Evolutionary conservation across 345 rosid species (phyloP).

Genomic region (Theobroma cacao): DNA sequence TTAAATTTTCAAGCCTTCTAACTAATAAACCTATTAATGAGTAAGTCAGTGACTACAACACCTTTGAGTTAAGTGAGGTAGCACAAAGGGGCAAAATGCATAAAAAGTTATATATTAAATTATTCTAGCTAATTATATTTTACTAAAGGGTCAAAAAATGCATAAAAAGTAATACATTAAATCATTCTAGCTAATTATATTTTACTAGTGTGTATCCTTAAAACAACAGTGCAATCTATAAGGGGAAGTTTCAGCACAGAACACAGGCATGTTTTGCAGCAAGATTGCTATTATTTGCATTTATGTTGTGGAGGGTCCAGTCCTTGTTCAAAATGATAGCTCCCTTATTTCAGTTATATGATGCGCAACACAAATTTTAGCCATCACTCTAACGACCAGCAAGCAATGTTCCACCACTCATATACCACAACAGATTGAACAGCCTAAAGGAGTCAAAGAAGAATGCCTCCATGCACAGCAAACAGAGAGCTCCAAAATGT

Average conservation of each 20-base stretch:
- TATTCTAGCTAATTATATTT: no score
- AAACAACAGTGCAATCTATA: not conserved
- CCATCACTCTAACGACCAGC: not conserved
- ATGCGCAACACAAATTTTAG: not conserved
- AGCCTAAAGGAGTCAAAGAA: not conserved
- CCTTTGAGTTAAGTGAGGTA: not conserved
- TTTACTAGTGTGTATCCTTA: not conserved
- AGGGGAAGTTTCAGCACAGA: not conserved
- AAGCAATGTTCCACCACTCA: not conserved
- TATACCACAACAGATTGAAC: not conserved
- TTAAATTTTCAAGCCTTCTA: not conserved
- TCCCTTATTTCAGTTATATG: not conserved
- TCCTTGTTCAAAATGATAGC: not conserved
- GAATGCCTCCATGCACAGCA: not conserved
- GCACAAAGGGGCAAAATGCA: not conserved
- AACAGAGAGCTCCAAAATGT: not conserved
- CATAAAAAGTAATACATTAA: no score
- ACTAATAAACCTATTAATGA: not conserved
- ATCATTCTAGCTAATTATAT: no score
- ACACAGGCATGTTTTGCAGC: not conserved
- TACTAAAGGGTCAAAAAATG: no score
- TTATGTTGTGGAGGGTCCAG: not conserved
- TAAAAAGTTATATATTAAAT: no score
- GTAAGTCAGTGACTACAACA: not conserved
- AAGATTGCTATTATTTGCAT: not conserved